Base-by-base conservation (phyloP, 2,329 filamentous ascomycete species). In the Emydomyces testavorans region DNA sequence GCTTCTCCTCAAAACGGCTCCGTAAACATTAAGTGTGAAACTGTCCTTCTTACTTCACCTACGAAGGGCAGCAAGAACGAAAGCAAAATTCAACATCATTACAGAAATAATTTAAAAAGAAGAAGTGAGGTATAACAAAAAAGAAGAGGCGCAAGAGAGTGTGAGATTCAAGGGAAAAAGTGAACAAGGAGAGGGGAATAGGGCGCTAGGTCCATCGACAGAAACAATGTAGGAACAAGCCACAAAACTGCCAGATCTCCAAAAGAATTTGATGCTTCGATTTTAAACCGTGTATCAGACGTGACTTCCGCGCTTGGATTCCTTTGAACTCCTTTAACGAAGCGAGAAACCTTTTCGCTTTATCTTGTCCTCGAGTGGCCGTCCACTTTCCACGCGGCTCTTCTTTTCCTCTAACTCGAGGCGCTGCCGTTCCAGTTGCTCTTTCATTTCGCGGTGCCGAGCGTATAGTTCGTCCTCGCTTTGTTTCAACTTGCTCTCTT, bases 261-360 rank as follows among this genome's bases (percentile, higher is more conserved):
- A 45, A 28, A 45, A 45, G 42, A 32, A 32, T 26, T 23, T 24
- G 24, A 49, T 29, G 34, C 15, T 21, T 48, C 5, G 36, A 48
- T 18, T 39, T 48, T 40, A 43, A 47, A 47, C 38, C 41, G 45
- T 43, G 44, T 44, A 35, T 38, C 40, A 49, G 54, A 52, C 54
- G 52, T 53, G 54, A 56, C 53, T 55, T 46, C 24, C 36, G n/a
- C 10, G 21, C 13, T 37, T 29, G 18, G 39, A 15, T 23, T 18
- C 21, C 31, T 20, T 31, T 6, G 16, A 15, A 29, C 31, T 56
- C 80, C n/a, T n/a, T n/a, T 90, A 94, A 71, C 92, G 88, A 67
- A 98, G 85, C 57, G 92, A 98, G 79, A 98, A 98, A 52, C 90
- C 90, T 85, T 96, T 96, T 73, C 88, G 85, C 83, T 94, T 94